Base-by-base conservation (phyloP, 2,329 filamentous ascomycete species). In the Pseudopyrenochaeta lycopersici region DNA sequence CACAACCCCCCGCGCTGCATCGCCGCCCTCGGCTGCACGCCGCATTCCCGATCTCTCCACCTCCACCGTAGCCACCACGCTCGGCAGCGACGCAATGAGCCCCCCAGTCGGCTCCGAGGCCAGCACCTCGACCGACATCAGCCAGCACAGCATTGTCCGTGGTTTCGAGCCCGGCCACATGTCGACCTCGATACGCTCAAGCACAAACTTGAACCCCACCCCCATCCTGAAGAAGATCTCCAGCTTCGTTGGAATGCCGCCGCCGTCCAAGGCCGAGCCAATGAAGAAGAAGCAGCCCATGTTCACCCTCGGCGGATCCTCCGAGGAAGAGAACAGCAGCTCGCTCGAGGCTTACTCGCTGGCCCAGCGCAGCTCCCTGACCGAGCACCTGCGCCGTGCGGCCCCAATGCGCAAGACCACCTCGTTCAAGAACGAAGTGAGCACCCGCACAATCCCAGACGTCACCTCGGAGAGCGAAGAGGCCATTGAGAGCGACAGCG, bases 161-260 rank as follows among this genome's bases (percentile, higher is more conserved):
- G 93, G 93, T 52, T 97, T 97, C 77, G 91, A 90, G 4, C 91
- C 90, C 1, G 88, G 90, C 21, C 86, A 89, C 55, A 82, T 89
- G 36, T 88, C 87, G 9, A 89, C 87, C 1, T 90, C 88, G 0
- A 86, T 87, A 66, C 84, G 88, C 62, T 89, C 80, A 59, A 85
- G 81, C 67, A 86, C 77, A 57, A 82, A 84, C 61, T 77, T 89
- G 11, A 80, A 83, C 32, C 79, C 82, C 10, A 84, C 85, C 27
- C 80, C 83, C 23, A 88, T 90, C 36, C 84, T 89, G 31, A 88
- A 89, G 64, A 76, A 75, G 38, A 76, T 74, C 3, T 63, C 70
- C 18, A 70, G 67, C 46, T 73, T 70, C 33, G 38, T 72, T 39
- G 61, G 58, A 7, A 68, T 62, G 60, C 57, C 70, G 36, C 56